A percentile compares a stretch with the other conserved stretches of the same genome.
Conservation (phyloP, 306 rosid species). For the Cucumis hystrix region DNA sequence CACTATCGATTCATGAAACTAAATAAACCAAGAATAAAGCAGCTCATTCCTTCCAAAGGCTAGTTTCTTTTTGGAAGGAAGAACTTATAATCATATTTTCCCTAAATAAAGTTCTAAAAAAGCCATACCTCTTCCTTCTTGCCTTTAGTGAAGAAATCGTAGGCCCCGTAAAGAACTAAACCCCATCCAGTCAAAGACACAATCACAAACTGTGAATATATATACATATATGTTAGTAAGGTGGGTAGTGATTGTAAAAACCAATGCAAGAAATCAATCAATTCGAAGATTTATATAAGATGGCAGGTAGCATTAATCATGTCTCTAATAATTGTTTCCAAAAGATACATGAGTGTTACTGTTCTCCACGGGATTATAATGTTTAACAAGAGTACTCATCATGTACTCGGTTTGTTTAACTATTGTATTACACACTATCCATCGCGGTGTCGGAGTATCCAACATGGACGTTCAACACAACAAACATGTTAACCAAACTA, state of each 20-base stretch:
- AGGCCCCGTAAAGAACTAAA: conserved; percentile 24
- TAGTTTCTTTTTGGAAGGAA: background rate
- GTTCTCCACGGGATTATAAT: background rate
- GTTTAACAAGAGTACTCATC: too few relatives aligned
- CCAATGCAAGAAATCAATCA: background rate
- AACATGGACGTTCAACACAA: background rate
- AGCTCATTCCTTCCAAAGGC: background rate
- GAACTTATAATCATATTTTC: background rate
- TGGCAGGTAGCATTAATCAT: background rate
- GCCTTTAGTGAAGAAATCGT: conserved; percentile 30
- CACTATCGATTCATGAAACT: background rate
- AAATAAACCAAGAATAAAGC: background rate
- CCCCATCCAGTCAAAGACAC: conserved; percentile 48
- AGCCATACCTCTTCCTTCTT: conserved; percentile 44
- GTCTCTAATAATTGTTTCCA: background rate
- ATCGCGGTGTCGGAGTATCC: background rate
- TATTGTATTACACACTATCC: background rate
- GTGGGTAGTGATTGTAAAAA: background rate
- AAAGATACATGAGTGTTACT: background rate
- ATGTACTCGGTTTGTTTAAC: too few relatives aligned
- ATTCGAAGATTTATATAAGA: background rate
- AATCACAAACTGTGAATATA: conserved; percentile 40
- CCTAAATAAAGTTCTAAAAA: background rate
- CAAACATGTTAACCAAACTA: background rate
- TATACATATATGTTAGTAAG: background rate